phyloP scores from a whole-genome alignment of 83 land plant species.

The Picea abies region DNA sequence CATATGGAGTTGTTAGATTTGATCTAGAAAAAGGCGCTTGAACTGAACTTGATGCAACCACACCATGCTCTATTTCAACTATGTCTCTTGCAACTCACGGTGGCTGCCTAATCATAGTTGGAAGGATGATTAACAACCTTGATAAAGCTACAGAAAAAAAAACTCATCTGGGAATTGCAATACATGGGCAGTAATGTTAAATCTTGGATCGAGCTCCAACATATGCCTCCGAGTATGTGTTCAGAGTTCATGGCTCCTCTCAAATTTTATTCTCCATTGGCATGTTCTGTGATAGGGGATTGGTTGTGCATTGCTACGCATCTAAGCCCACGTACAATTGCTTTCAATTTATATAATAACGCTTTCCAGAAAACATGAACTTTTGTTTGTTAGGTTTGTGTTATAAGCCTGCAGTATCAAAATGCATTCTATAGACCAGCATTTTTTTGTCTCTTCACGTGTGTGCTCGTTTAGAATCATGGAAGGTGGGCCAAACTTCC shows the following conservation, averaged over 20 bases:
- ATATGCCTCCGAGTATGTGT: conserved; percentile 12
- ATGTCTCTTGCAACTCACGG: too few relatives aligned
- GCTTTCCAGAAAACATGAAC: conserved; percentile 14
- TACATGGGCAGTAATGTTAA: not conserved
- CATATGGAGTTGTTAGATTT: too few relatives aligned
- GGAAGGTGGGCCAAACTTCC: too few relatives aligned
- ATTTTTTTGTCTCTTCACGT: too few relatives aligned
- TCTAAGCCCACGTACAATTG: conserved; percentile 11
- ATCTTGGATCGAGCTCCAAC: not conserved
- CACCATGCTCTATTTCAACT: too few relatives aligned
- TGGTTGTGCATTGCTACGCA: conserved; percentile 15
- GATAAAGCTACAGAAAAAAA: not conserved
- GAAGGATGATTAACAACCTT: too few relatives aligned
- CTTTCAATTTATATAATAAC: conserved; percentile 4
- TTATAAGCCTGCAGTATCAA: not conserved
- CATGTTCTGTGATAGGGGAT: conserved; percentile 10
- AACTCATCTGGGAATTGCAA: not conserved
- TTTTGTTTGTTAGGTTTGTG: conserved; percentile 18
- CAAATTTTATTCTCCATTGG: not conserved
- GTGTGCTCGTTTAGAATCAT: too few relatives aligned
- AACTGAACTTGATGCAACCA: too few relatives aligned
- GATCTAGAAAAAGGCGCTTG: too few relatives aligned
- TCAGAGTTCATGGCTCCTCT: conserved; percentile 6
- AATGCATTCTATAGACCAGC: not conserved
- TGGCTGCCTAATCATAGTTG: too few relatives aligned